Evolutionary conservation across 169 alveolate species (phyloP).

Genomic region (Miamiensis avidus): DNA sequence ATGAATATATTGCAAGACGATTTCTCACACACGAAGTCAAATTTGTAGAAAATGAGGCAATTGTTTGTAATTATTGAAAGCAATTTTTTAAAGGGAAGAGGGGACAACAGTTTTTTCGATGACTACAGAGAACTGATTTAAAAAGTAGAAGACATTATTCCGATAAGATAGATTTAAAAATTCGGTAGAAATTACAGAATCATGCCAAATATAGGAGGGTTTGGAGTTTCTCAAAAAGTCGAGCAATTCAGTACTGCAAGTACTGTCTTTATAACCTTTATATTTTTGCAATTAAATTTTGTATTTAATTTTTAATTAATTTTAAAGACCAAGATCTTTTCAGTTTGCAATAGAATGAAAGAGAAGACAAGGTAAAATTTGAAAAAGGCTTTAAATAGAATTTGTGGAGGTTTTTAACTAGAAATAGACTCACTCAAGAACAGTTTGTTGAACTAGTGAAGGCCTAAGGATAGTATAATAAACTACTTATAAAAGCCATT

Average conservation of each 20-base stretch:
- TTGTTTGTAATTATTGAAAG: slow-evolving; percentile 33
- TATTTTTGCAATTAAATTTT: too few relatives aligned
- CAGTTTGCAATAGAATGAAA: not conserved
- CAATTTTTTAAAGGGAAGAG: slow-evolving; percentile 30
- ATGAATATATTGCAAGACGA: slow-evolving; percentile 29
- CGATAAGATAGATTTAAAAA: slow-evolving; percentile 26
- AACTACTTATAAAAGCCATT: not conserved
- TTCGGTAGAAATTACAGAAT: slow-evolving; percentile 7
- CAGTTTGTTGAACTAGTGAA: not conserved
- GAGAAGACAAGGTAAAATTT: not conserved
- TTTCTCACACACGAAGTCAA: slow-evolving; percentile 18
- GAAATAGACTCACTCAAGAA: not conserved
- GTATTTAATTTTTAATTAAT: too few relatives aligned
- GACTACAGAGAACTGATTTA: slow-evolving; percentile 29
- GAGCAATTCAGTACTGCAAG: not conserved
- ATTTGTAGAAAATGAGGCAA: slow-evolving; percentile 10
- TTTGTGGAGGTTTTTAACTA: not conserved
- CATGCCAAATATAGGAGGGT: too few relatives aligned
- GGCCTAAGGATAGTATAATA: too few relatives aligned
- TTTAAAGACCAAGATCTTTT: not conserved
- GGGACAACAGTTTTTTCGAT: slow-evolving; percentile 21
- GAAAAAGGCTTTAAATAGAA: too few relatives aligned
- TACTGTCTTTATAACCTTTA: too few relatives aligned
- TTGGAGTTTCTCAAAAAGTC: not conserved
- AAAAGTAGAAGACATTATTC: slow-evolving; percentile 33